These are phyloP conservation scores for Deinandra increscens DNA, from an alignment of 129 eudicot species.

Conservation along the genomic window DNA sequence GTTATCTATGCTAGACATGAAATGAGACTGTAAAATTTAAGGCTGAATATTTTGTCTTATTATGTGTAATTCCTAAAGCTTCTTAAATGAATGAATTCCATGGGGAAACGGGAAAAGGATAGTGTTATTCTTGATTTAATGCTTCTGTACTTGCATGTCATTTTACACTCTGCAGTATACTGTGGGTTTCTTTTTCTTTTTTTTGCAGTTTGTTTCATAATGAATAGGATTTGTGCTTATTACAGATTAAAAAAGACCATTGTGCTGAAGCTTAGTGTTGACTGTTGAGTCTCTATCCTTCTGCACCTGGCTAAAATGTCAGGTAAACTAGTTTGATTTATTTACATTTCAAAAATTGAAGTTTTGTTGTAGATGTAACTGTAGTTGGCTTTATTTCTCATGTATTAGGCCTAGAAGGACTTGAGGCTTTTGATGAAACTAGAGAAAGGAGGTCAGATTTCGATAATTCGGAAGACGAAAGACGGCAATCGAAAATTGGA, in stretches of 20 bases:
- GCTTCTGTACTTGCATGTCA: slow-evolving; percentile 27
- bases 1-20: slow-evolving; percentile 15
- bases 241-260: slow-evolving; percentile 16
- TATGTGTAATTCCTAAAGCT: neutral
- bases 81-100: slow-evolving; percentile 15
- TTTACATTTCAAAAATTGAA: neutral
- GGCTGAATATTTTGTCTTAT: slow-evolving; percentile 22
- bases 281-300: slow-evolving; percentile 32
- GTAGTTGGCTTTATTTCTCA: slow-evolving; percentile 7
- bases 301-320: slow-evolving; percentile 57
- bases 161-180: slow-evolving; percentile 7
- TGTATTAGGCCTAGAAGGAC: slow-evolving; percentile 47
- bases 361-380: neutral
- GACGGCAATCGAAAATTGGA: slow-evolving; percentile 65
- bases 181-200: slow-evolving; percentile 4
- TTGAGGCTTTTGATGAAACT: slow-evolving; percentile 55
- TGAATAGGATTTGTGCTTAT: slow-evolving; percentile 11
- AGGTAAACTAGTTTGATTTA: slow-evolving; percentile 39
- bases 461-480: slow-evolving; percentile 78
- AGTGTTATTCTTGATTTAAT: slow-evolving; percentile 7
- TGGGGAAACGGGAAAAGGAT: slow-evolving; percentile 7
- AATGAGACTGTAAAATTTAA: neutral
- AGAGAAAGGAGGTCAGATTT: slow-evolving; percentile 70
- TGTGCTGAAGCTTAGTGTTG: slow-evolving; percentile 23
- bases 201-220: slow-evolving; percentile 3